Evolutionary conservation across 768 basidiomycete species (phyloP).

Genomic region (Boletus reticulatus): DNA sequence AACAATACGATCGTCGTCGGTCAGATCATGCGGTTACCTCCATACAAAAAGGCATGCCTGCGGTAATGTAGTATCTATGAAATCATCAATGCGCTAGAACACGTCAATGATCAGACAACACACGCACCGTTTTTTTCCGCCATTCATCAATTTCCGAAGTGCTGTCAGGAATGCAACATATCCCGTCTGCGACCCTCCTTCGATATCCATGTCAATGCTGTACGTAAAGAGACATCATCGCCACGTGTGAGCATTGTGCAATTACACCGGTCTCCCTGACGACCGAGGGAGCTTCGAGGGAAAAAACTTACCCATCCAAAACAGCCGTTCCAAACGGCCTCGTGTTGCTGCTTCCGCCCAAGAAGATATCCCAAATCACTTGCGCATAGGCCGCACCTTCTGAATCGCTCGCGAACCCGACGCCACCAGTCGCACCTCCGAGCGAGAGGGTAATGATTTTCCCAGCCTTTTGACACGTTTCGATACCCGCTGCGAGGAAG

Average conservation of each 20-base stretch:
- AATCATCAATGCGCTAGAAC: background rate
- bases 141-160: conserved; percentile 26
- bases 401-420: conserved; percentile 55
- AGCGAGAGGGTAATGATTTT: conserved; percentile 59
- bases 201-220: conserved; percentile 47
- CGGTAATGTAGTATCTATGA: conserved; percentile 44
- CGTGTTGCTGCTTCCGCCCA: conserved; percentile 59
- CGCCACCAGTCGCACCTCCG: conserved; percentile 62
- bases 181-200: conserved; percentile 37
- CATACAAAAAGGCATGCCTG: conserved; percentile 22
- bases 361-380: conserved; percentile 66
- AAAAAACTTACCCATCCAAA: conserved; percentile 57
- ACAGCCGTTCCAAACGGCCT: conserved; percentile 72
- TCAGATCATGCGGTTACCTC: background rate
- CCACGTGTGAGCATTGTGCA: background rate
- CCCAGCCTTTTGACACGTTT: conserved; percentile 61
- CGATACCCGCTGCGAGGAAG: conserved; percentile 58
- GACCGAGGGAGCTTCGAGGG: background rate
- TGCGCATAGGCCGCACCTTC: conserved; percentile 60
- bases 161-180: conserved; percentile 31
- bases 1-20: background rate
- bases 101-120: background rate
- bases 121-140: conserved; percentile 28
- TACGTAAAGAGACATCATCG: background rate
- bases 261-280: background rate